Base-by-base conservation (phyloP, 2,329 filamentous ascomycete species). In the Bretziella fagacearum region DNA sequence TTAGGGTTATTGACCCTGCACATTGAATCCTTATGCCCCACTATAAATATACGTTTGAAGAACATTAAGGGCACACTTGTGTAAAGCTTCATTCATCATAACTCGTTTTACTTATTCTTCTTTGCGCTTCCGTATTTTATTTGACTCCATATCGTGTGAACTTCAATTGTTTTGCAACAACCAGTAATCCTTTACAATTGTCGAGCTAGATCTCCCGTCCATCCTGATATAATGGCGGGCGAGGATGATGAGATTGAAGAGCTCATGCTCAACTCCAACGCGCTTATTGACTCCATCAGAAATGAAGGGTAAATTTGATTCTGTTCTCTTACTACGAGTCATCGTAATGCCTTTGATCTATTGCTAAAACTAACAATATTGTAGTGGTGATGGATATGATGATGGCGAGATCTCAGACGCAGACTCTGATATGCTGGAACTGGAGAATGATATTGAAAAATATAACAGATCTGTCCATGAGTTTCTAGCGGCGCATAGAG, bases 371-470 rank as follows among this genome's bases (percentile, higher is more conserved):
- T 23, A 30, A 15, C 17, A n/a, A 22, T 22, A 18, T 26, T 46
- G 15, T 33, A 45, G 42, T 33, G 46, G 25, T 15, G 37, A 32
- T 8, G 13, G 37, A 15, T 46, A 44, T 36, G 40, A 48, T 41
- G 49, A 39, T 39, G 58, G 56, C 20, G 54, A 58, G 27, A 55
- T 56, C 4, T 66, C 64, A 8, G 65, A 67, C 48, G 62, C 61
- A 17, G 65, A 67, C 48, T 67, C 65, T 13, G 65, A 67, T 46
- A 55, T 64, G n/a, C 62, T 66, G 51, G 63, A 66, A 53, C 57
- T 67, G 6, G 58, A 64, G 46, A 60, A 59, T 11, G 65, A 67
- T 37, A 67, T 67, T 44, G 63, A 61, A 41, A 66, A 60, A 47
- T 62, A 62, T 47, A 63, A 67, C 43, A 59, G 63, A 50, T 62